Evolutionary conservation across 495 filamentous ascomycete genomes (phyloP).

Genomic region (Xylaria acuta): DNA sequence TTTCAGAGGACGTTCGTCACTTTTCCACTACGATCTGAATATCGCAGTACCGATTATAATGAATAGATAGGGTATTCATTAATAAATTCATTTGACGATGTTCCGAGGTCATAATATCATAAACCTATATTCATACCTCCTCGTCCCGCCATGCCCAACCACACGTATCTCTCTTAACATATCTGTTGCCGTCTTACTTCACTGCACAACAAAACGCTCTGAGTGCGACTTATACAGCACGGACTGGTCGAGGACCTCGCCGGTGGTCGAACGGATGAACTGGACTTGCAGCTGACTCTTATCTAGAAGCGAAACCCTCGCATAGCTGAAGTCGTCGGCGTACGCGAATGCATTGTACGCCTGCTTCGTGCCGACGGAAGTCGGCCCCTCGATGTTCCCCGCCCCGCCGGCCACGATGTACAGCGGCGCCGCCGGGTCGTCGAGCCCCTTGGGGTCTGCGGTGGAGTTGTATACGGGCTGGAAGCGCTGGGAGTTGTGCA

Average conservation of each 20-base stretch:
- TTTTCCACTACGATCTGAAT: neutral
- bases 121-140: neutral
- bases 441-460: slow-evolving; percentile 53
- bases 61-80: neutral
- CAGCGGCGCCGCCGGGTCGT: slow-evolving; percentile 62
- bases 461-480: slow-evolving; percentile 47
- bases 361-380: slow-evolving; percentile 47
- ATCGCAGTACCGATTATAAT: neutral
- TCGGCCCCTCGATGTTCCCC: slow-evolving; percentile 51
- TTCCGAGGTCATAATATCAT: neutral
- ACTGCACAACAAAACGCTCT: slow-evolving; percentile 55
- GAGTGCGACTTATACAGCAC: slow-evolving; percentile 59
- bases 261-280: slow-evolving; percentile 56
- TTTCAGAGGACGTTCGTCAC: neutral
- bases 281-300: slow-evolving; percentile 41
- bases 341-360: slow-evolving; percentile 61
- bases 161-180: neutral
- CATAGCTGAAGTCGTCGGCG: slow-evolving; percentile 63
- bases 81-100: neutral
- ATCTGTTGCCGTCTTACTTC: neutral
- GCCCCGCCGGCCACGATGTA: slow-evolving; percentile 59
- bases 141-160: neutral
- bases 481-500: slow-evolving; percentile 62
- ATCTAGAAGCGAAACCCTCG: slow-evolving; percentile 44
- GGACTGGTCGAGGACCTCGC: slow-evolving; percentile 58